Percentiles rank a stretch among this genome's conserved stretches.
Conservation (phyloP, 345 rosid species). For the Gossypium sturtianum region DNA sequence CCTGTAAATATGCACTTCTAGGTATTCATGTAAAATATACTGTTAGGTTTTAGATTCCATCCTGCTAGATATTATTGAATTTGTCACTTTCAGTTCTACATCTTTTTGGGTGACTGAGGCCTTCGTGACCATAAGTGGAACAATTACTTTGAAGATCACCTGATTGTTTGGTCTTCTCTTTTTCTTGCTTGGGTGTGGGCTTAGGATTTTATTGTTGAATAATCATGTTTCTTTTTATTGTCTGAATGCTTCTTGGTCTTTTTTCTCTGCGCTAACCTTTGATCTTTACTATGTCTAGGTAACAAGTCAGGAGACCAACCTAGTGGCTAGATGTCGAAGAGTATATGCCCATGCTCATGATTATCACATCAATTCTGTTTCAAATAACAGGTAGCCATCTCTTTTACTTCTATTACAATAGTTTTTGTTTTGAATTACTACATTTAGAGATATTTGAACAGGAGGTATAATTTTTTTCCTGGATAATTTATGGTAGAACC, state of each 20-base stretch:
- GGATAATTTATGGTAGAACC: neutral
- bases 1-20: neutral
- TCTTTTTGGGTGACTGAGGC: constrained; percentile 5
- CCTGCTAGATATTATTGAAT: neutral
- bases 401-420: neutral
- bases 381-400: constrained; percentile 69
- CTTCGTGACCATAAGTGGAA: neutral
- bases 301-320: constrained; percentile 69
- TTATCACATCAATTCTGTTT: constrained; percentile 96
- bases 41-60: neutral
- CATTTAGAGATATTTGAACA: neutral
- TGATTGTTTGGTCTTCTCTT: neutral
- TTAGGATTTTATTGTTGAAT: neutral
- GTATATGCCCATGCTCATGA: constrained; percentile 98
- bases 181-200: neutral
- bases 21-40: neutral
- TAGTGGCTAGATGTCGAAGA: constrained; percentile 89
- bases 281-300: constrained; percentile 37
- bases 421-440: neutral
- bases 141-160: neutral
- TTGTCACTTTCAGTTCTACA: neutral
- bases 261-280: neutral
- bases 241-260: constrained; percentile 2
- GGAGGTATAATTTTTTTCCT: neutral
- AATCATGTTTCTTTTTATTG: neutral